These are phyloP conservation scores for Lophiotrema nucula DNA, from an alignment of 495 filamentous ascomycete species.

Conservation along the genomic window DNA sequence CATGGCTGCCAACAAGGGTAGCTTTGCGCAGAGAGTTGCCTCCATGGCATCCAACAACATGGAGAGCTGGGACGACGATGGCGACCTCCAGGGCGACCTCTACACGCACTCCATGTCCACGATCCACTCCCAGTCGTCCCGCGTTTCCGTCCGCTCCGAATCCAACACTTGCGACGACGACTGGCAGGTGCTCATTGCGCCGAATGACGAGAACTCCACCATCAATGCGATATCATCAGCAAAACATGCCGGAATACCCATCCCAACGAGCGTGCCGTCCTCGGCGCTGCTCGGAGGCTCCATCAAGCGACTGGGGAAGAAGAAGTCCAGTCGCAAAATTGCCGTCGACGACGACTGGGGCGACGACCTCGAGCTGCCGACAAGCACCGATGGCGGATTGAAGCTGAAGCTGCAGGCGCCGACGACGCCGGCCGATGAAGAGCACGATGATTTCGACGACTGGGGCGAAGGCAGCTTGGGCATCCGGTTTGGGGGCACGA, in stretches of 20 bases:
- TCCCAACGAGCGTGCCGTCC: conserved; percentile 83
- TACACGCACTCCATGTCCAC: conserved; percentile 67
- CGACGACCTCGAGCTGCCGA: conserved; percentile 82
- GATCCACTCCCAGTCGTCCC: conserved; percentile 72
- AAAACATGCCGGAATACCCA: conserved; percentile 83
- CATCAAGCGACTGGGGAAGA: conserved; percentile 85
- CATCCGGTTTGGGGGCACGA: conserved; percentile 81
- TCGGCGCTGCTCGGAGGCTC: conserved; percentile 93
- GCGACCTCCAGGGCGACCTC: conserved; percentile 66
- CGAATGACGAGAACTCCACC: conserved; percentile 75
- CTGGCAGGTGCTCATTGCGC: conserved; percentile 74
- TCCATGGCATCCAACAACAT: conserved; percentile 24
- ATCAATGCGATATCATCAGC: conserved; percentile 83
- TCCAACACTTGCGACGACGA: conserved; percentile 71
- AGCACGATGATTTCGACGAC: conserved; percentile 75
- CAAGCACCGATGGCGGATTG: conserved; percentile 25
- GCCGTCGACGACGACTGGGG: conserved; percentile 84
- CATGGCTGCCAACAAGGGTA: conserved; percentile 31
- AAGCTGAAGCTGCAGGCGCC: conserved; percentile 52
- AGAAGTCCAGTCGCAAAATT: conserved; percentile 67
- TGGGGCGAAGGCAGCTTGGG: conserved; percentile 93
- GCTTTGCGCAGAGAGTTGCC: conserved; percentile 34
- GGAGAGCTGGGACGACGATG: conserved; percentile 90
- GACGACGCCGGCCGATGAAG: conserved; percentile 48
- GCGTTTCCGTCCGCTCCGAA: conserved; percentile 75